These are phyloP conservation scores for Sporobolomyces phaffii DNA, from an alignment of 768 basidiomycete species.

Conservation along the genomic window DNA sequence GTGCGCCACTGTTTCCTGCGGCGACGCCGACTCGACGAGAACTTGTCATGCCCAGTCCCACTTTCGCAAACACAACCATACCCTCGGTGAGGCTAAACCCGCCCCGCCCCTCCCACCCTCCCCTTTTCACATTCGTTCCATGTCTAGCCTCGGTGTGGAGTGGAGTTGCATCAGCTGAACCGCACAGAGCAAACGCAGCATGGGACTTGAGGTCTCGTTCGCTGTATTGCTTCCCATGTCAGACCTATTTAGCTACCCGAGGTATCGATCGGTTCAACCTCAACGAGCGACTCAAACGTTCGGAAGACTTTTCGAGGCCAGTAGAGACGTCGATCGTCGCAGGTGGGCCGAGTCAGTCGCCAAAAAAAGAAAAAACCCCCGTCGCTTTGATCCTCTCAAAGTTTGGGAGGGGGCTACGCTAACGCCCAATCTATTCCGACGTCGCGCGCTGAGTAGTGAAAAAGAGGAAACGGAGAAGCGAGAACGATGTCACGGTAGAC, in stretches of 20 bases:
- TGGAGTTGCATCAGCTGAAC: background rate
- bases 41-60: background rate
- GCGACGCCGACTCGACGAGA: background rate
- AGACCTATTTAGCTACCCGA: constrained; percentile 5
- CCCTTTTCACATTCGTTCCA: background rate
- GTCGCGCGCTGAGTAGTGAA: background rate
- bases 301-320: constrained; percentile 12
- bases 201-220: constrained; percentile 8
- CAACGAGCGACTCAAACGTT: background rate
- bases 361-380: too few relatives aligned
- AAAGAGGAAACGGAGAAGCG: constrained; percentile 20
- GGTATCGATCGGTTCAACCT: background rate
- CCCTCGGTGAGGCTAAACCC: constrained; percentile 17
- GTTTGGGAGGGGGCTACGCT: too few relatives aligned
- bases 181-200: too few relatives aligned
- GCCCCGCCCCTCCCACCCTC: background rate
- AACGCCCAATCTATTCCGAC: background rate
- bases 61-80: background rate
- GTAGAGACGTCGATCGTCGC: background rate
- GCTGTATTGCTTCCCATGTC: constrained; percentile 6
- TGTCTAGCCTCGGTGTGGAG: too few relatives aligned
- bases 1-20: constrained; percentile 2
- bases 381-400: too few relatives aligned
- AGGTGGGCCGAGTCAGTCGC: background rate
- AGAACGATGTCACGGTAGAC: background rate